phyloP scores from a whole-genome alignment of 75 land plant species.

The Pinus taeda region DNA sequence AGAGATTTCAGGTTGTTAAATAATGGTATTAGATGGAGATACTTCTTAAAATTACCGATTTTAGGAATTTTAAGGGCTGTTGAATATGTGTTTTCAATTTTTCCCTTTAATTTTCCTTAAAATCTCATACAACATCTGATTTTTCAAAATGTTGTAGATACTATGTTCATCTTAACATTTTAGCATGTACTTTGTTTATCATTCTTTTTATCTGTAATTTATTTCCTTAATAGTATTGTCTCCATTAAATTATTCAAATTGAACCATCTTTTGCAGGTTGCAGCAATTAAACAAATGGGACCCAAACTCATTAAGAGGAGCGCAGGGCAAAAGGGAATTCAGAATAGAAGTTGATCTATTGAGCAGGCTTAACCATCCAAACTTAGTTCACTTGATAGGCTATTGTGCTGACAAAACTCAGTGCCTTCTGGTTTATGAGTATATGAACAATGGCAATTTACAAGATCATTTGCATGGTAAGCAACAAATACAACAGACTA shows the following conservation, averaged over 20 bases:
- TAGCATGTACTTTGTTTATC: not conserved
- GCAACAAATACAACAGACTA: not conserved
- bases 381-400: constrained; percentile 79
- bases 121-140: not conserved
- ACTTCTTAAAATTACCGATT: not conserved
- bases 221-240: not conserved
- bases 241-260: not conserved
- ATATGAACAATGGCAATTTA: constrained; percentile 80
- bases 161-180: not conserved
- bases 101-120: not conserved
- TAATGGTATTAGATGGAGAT: not conserved
- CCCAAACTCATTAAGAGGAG: constrained; percentile 47
- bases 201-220: too few species aligned
- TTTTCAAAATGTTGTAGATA: too few species aligned
- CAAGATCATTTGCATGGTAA: constrained; percentile 90
- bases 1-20: not conserved
- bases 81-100: not conserved
- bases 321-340: constrained; percentile 93
- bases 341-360: constrained; percentile 90
- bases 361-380: constrained; percentile 76
- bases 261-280: constrained; percentile 34
- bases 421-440: constrained; percentile 88
- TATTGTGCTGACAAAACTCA: constrained; percentile 88
- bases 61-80: not conserved
- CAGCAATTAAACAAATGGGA: constrained; percentile 96